phyloP scores from a whole-genome alignment of 1,284 basidiomycete species.

The Puccinia horiana region DNA sequence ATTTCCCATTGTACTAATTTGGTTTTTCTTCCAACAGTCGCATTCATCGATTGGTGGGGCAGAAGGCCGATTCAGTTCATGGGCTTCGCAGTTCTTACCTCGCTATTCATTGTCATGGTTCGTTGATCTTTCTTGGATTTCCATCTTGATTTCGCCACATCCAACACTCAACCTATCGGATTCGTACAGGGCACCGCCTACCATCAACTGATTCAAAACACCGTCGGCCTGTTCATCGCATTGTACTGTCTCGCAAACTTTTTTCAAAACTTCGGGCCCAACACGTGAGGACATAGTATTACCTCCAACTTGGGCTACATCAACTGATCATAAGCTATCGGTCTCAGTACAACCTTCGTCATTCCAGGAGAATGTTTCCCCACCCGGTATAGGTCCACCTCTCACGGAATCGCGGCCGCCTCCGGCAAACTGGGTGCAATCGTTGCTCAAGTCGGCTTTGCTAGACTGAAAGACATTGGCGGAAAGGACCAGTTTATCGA shows the following conservation, averaged over 20 bases:
- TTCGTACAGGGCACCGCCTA: slow-evolving; percentile 20
- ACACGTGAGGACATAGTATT: neutral
- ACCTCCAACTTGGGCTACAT: neutral
- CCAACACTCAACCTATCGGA: neutral
- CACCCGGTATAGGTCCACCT: slow-evolving; percentile 70
- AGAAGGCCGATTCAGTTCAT: slow-evolving; percentile 75
- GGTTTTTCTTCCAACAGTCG: slow-evolving; percentile 57
- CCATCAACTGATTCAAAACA: slow-evolving; percentile 64
- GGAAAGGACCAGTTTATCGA: slow-evolving; percentile 42
- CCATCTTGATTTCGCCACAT: slow-evolving; percentile 52
- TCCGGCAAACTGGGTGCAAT: slow-evolving; percentile 76
- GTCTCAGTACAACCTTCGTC: slow-evolving; percentile 35
- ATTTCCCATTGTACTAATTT: neutral
- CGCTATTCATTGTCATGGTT: slow-evolving; percentile 68
- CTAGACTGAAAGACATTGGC: slow-evolving; percentile 42
- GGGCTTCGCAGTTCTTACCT: slow-evolving; percentile 72
- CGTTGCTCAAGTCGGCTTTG: slow-evolving; percentile 67
- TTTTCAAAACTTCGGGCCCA: slow-evolving; percentile 60
- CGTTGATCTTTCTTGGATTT: slow-evolving; percentile 70
- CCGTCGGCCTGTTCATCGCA: slow-evolving; percentile 64
- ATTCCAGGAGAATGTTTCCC: slow-evolving; percentile 45
- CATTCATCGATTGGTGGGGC: slow-evolving; percentile 72
- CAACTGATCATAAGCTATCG: neutral
- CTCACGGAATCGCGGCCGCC: slow-evolving; percentile 80
- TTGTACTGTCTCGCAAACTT: slow-evolving; percentile 62